Conservation (phyloP, 2,329 filamentous ascomycete genomes). For the Pseudogymnoascus sp. region DNA sequence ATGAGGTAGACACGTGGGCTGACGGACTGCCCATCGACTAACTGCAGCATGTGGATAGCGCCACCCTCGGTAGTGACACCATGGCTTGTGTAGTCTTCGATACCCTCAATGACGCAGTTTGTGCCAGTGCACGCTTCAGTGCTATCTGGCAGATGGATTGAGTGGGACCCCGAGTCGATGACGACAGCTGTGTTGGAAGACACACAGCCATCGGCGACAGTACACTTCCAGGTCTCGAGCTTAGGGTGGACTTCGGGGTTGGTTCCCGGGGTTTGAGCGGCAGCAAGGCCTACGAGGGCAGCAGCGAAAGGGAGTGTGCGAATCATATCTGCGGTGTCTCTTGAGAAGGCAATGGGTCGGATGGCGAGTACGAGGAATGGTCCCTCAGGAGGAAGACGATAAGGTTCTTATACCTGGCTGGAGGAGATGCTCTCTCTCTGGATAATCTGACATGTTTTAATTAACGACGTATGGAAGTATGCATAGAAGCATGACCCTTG, state of each 20-base stretch:
- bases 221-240: conserved; percentile 44
- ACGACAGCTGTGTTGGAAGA: conserved; percentile 40
- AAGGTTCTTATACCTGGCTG: neutral
- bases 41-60: conserved; percentile 29
- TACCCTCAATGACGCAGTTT: conserved; percentile 46
- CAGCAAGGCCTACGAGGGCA: conserved; percentile 17
- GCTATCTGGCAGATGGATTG: conserved; percentile 37
- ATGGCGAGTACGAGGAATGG: neutral
- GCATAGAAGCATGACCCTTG: neutral
- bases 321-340: conserved; percentile 3
- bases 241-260: conserved; percentile 41
- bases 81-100: conserved; percentile 37
- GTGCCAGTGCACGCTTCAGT: conserved; percentile 38
- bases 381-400: neutral
- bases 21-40: conserved; percentile 21
- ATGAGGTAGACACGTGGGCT: conserved; percentile 38
- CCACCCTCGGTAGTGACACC: conserved; percentile 33
- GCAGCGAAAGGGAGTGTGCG: neutral
- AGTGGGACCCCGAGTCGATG: conserved; percentile 40
- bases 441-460: neutral
- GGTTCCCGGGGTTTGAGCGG: conserved; percentile 32
- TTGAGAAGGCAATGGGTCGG: neutral
- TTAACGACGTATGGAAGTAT: neutral
- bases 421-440: neutral
- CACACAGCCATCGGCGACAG: conserved; percentile 39